Conservation (phyloP, 768 basidiomycete species). For the Gelatoporia subvermispora region DNA sequence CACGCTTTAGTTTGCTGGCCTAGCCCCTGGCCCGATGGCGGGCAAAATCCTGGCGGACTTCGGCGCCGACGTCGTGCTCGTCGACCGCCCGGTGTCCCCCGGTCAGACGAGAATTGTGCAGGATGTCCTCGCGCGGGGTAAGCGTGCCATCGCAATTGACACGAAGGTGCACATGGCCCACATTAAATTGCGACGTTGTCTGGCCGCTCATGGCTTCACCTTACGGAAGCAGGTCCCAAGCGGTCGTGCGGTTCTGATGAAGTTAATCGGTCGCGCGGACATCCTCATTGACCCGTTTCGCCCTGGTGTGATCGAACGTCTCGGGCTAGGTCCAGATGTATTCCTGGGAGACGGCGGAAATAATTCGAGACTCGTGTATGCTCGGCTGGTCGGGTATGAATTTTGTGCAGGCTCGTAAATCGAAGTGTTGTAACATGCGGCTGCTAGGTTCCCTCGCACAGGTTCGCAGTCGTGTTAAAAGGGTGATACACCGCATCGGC, state of each 20-base stretch:
- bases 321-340: conserved; percentile 71
- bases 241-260: conserved; percentile 52
- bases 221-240: conserved; percentile 26
- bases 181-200: not conserved
- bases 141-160: conserved; percentile 70
- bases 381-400: conserved; percentile 68
- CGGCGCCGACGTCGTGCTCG: conserved; percentile 70
- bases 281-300: conserved; percentile 81
- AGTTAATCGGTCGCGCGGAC: conserved; percentile 63
- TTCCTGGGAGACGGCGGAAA: conserved; percentile 47
- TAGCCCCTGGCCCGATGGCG: conserved; percentile 79
- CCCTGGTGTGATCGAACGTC: conserved; percentile 75
- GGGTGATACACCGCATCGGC: too few relatives aligned
- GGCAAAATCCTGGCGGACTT: conserved; percentile 76
- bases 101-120: conserved; percentile 14
- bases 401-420: not conserved
- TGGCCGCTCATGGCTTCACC: too few relatives aligned
- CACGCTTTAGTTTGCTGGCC: conserved; percentile 61
- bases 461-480: conserved; percentile 30
- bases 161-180: conserved; percentile 39
- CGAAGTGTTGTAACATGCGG: not conserved
- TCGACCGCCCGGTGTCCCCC: conserved; percentile 51
- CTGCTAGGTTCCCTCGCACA: conserved; percentile 52
- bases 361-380: conserved; percentile 66
- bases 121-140: conserved; percentile 64